These are phyloP conservation scores for Microbotryomycetes sp. DNA, from an alignment of 1,284 basidiomycete species.

Conservation along the genomic window DNA sequence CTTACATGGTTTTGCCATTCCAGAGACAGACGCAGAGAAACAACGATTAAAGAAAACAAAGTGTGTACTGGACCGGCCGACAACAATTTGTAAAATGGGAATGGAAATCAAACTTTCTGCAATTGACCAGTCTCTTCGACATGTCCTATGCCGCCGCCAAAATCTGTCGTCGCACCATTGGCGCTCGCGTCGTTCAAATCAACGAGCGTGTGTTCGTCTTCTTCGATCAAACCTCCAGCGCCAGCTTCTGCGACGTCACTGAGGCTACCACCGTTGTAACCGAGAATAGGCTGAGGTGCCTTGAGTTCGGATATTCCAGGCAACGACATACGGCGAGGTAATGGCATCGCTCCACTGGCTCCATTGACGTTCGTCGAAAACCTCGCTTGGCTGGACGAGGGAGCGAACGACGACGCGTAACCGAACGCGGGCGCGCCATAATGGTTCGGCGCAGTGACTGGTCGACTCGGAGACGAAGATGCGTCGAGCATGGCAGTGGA, in stretches of 20 bases:
- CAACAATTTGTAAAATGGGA: too few relatives aligned
- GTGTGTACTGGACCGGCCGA: too few relatives aligned
- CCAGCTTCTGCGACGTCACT: slow-evolving; percentile 2
- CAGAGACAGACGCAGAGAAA: too few relatives aligned
- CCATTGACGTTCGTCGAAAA: not conserved
- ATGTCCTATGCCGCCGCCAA: too few relatives aligned
- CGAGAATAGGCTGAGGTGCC: slow-evolving; percentile 17
- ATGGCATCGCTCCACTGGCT: not conserved
- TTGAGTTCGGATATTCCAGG: slow-evolving; percentile 8
- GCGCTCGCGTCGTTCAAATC: too few relatives aligned
- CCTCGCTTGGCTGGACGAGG: not conserved
- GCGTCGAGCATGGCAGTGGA: not conserved
- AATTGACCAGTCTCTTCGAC: too few relatives aligned
- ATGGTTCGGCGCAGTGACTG: slow-evolving; percentile 5
- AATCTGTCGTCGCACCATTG: too few relatives aligned
- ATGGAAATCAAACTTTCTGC: too few relatives aligned
- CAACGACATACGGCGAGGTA: not conserved
- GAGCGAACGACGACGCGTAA: not conserved
- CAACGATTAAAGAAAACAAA: too few relatives aligned
- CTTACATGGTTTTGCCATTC: too few relatives aligned
- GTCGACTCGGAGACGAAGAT: slow-evolving; percentile 1
- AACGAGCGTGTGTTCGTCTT: too few relatives aligned
- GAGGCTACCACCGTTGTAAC: not conserved
- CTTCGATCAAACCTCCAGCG: slow-evolving; percentile 4
- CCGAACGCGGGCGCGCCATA: slow-evolving; percentile 8